Percentiles rank a stretch among this genome's conserved stretches.
Conservation (phyloP, 148 eudicot species). For the Fallopia convolvulus region DNA sequence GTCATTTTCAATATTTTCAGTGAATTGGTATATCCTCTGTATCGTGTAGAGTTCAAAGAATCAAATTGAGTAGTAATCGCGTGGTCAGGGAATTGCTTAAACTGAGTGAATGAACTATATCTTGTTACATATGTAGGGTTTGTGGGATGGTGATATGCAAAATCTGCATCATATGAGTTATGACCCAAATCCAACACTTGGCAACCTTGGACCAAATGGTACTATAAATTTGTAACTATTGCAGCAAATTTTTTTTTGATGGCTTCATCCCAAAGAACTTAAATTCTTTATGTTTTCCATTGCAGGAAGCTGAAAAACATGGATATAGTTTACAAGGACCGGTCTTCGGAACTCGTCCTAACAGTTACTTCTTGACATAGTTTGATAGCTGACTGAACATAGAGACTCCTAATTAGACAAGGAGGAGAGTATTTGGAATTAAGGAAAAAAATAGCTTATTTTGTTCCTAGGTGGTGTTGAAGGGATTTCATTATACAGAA, state of each 20-base stretch:
- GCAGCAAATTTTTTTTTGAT: neutral
- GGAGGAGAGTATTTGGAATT: neutral
- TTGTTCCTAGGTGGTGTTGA: neutral
- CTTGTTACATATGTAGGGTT: constrained; percentile 22
- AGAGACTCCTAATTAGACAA: neutral
- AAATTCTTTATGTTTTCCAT: neutral
- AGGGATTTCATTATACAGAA: neutral
- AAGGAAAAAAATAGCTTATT: neutral
- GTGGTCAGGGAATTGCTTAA: too few species aligned
- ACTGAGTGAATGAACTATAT: neutral
- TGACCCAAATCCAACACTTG: constrained; percentile 41
- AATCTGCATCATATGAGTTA: constrained; percentile 81
- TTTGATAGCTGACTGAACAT: neutral
- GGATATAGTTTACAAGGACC: neutral
- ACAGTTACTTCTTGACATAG: neutral
- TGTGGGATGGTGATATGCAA: constrained; percentile 80
- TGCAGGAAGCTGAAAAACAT: neutral
- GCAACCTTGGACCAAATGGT: constrained; percentile 74
- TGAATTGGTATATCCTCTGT: neutral
- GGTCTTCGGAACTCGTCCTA: neutral
- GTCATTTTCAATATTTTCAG: neutral
- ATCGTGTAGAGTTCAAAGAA: neutral
- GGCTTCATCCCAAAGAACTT: neutral
- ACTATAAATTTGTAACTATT: constrained; percentile 6
- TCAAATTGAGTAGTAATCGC: too few species aligned